These are phyloP conservation scores for Bolboschoenus planiculmis DNA, from an alignment of 176 grass and related monocot species.

Conservation along the genomic window DNA sequence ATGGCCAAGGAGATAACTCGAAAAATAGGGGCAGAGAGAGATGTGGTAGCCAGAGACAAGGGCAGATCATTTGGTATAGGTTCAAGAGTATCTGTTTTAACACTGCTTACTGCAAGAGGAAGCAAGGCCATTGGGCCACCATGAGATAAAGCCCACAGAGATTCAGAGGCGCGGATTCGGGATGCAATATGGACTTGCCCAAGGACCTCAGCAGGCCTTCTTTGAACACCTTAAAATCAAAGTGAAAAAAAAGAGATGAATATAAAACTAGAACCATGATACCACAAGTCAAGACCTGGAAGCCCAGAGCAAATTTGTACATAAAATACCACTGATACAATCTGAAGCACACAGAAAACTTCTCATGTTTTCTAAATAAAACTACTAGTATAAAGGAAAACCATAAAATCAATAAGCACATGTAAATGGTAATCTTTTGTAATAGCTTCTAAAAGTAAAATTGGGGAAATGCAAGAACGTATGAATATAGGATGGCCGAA, in stretches of 20 bases:
- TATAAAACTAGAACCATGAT: conserved; percentile 19
- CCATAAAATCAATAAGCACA: background rate
- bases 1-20: conserved; percentile 83
- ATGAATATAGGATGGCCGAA: background rate
- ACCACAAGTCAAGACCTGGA: conserved; percentile 4
- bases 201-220: conserved; percentile 92
- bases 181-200: conserved; percentile 86
- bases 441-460: background rate
- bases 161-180: conserved; percentile 70
- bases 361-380: background rate
- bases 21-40: conserved; percentile 83
- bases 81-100: conserved; percentile 82
- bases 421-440: background rate
- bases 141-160: conserved; percentile 89
- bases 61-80: conserved; percentile 51
- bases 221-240: conserved; percentile 76
- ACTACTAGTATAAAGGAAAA: background rate
- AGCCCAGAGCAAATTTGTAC: background rate
- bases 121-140: conserved; percentile 93
- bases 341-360: conserved; percentile 11
- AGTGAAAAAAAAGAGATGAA: conserved; percentile 26
- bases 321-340: background rate
- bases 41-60: conserved; percentile 41
- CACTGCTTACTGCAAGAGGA: conserved; percentile 85
- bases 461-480: background rate